Conservation (phyloP, 352 stramenopile species). For the Pseudoperonospora humuli region DNA sequence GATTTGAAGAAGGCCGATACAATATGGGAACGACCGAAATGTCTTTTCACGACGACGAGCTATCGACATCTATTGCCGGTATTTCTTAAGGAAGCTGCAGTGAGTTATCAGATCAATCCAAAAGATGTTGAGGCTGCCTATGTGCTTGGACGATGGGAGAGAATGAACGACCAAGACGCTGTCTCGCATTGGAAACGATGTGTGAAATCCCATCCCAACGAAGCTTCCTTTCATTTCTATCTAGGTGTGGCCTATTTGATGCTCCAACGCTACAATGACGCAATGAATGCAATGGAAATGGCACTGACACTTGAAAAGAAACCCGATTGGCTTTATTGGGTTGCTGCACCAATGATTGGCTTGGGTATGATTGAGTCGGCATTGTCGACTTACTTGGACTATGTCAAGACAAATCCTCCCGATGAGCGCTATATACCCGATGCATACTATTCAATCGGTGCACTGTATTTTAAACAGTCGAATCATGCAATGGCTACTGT, state of each 20-base stretch:
- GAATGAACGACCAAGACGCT: slow-evolving; percentile 15
- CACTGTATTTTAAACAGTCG: slow-evolving; percentile 20
- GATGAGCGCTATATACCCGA: slow-evolving; percentile 32
- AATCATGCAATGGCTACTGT: slow-evolving; percentile 21
- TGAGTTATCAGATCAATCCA: slow-evolving; percentile 18
- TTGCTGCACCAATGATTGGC: slow-evolving; percentile 18
- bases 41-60: slow-evolving; percentile 1
- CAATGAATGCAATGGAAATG: slow-evolving; percentile 17
- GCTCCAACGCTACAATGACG: slow-evolving; percentile 14
- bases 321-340: slow-evolving; percentile 24
- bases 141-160: slow-evolving; percentile 25
- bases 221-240: slow-evolving; percentile 27
- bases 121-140: slow-evolving; percentile 25
- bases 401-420: slow-evolving; percentile 20
- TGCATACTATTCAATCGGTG: slow-evolving; percentile 25
- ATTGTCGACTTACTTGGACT: slow-evolving; percentile 18
- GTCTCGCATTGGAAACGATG: slow-evolving; percentile 28
- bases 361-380: slow-evolving; percentile 18
- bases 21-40: slow-evolving; percentile 20
- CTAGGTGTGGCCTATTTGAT: slow-evolving; percentile 22
- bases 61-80: slow-evolving; percentile 8
- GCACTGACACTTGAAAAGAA: slow-evolving; percentile 23
- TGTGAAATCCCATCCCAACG: slow-evolving; percentile 21
- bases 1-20: slow-evolving; percentile 21
- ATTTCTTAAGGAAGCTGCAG: slow-evolving; percentile 16